A percentile compares a stretch with the other conserved stretches of the same genome.
These are phyloP conservation scores for Bruguiera gymnorhiza DNA, from an alignment of 345 rosid species.

Conservation along the genomic window DNA sequence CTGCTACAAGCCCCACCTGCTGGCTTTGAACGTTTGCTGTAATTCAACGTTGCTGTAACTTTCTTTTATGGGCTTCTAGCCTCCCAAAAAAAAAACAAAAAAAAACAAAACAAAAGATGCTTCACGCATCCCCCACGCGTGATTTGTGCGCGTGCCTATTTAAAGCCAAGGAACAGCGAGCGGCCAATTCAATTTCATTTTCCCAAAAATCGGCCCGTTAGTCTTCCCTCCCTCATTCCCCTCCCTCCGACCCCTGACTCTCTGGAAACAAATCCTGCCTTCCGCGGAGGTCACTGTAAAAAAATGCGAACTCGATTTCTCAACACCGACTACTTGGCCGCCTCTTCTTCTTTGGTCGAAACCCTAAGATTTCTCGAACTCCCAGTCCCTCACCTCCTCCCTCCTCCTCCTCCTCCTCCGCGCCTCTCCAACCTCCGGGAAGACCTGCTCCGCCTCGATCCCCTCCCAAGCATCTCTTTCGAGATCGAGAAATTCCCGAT, in stretches of 20 bases:
- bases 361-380: constrained; percentile 62
- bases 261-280: no score
- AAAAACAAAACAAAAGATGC: no score
- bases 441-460: constrained; percentile 31
- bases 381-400: constrained; percentile 45
- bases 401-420: constrained; percentile 23
- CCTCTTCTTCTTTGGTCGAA: constrained; percentile 35
- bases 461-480: constrained; percentile 24
- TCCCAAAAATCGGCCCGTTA: not conserved
- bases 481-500: constrained; percentile 41
- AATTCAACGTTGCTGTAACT: no score
- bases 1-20: no score
- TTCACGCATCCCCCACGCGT: no score
- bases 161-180: not conserved
- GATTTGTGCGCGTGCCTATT: no score
- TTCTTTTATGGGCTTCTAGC: no score
- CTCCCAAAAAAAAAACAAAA: no score
- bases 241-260: no score
- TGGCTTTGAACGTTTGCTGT: no score
- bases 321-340: constrained; percentile 47
- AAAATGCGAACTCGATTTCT: constrained; percentile 83
- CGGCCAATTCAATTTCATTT: constrained; percentile 17
- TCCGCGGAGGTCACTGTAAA: not conserved
- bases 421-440: constrained; percentile 19
- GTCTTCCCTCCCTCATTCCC: not conserved